A percentile compares a stretch with the other conserved stretches of the same genome.
Evolutionary conservation across 176 grass and related monocot genomes (phyloP).

Genomic region (Oryza meridionalis): DNA sequence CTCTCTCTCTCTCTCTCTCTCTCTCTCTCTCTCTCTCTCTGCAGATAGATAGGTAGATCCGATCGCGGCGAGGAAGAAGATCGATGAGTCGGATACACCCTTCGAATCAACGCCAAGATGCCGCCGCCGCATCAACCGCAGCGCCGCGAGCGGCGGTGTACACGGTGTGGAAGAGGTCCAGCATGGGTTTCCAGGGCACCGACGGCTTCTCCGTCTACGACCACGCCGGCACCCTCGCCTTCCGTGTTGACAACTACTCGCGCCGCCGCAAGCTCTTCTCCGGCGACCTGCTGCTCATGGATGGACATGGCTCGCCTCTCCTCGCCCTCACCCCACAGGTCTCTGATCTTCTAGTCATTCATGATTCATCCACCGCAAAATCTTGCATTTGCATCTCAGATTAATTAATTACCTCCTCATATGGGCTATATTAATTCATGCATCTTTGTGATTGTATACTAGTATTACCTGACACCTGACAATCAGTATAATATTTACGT

Average conservation of each 20-base stretch:
- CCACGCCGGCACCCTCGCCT: conserved; percentile 55
- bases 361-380: too few species aligned
- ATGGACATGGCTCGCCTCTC: conserved; percentile 49
- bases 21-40: too few species aligned
- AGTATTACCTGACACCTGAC: too few species aligned
- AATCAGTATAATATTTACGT: too few species aligned
- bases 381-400: too few species aligned
- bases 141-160: conserved; percentile 6
- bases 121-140: neutral
- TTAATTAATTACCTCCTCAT: too few species aligned
- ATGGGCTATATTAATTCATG: too few species aligned
- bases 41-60: too few species aligned
- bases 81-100: conserved; percentile 49
- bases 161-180: conserved; percentile 93
- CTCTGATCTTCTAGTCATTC: too few species aligned
- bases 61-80: neutral
- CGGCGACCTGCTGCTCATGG: conserved; percentile 73
- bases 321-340: too few species aligned
- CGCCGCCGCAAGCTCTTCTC: conserved; percentile 61
- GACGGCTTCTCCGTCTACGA: conserved; percentile 93
- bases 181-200: conserved; percentile 88
- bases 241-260: conserved; percentile 92
- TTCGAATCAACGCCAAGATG: neutral
- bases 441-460: too few species aligned
- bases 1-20: too few species aligned